Percentiles rank a stretch among this genome's conserved stretches.
phyloP scores from a whole-genome alignment of 345 rosid genomes.

The Kernera saxatilis region DNA sequence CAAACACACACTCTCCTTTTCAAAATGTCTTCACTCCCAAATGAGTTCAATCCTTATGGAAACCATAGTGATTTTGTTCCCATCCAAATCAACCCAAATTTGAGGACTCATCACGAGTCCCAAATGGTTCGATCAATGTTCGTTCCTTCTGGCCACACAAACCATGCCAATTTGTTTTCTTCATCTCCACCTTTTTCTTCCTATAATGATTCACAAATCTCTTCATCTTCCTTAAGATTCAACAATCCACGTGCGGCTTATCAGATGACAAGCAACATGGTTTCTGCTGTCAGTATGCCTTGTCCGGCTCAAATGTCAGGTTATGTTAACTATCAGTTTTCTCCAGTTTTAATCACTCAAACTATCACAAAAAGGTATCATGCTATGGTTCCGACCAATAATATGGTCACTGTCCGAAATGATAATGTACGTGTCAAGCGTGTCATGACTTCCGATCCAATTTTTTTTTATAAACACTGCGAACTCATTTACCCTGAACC shows the following conservation, averaged over 20 bases:
- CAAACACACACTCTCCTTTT: not conserved
- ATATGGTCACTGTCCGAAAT: not conserved
- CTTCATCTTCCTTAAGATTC: not conserved
- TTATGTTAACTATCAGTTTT: not conserved
- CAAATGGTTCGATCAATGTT: not conserved
- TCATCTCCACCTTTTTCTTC: not conserved
- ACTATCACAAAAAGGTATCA: not conserved
- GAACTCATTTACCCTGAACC: not conserved
- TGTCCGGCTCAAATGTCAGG: not conserved
- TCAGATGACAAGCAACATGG: not conserved
- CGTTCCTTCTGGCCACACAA: not conserved
- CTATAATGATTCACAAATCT: not conserved
- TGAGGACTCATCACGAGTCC: not conserved
- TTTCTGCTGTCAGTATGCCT: not conserved
- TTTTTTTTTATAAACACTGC: not conserved
- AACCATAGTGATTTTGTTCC: not conserved
- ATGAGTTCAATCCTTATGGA: not conserved
- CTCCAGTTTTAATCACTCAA: not conserved
- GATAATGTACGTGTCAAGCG: not conserved
- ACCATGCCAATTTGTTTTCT: not conserved
- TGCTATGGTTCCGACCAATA: not conserved
- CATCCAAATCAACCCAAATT: not conserved
- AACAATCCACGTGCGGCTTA: not conserved
- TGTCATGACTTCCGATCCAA: not conserved
- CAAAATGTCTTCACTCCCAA: constrained; percentile 1